Base-by-base conservation (phyloP, 2,329 filamentous ascomycete species). In the Colletotrichum sp. region DNA sequence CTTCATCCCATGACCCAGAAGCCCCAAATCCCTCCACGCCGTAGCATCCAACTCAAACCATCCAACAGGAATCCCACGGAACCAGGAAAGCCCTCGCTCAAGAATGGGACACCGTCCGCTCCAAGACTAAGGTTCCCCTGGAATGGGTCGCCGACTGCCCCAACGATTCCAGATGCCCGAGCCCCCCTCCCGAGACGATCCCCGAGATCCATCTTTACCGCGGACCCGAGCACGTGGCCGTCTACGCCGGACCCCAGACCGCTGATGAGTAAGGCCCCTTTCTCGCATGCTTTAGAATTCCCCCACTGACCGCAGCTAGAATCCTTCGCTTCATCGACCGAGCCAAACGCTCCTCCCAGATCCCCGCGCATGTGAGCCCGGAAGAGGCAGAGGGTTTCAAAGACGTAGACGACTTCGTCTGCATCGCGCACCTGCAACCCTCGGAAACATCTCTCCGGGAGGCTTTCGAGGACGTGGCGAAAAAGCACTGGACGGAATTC, bases 401-500 rank as follows among this genome's bases (percentile, higher is more conserved):
- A 70, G 78, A 73, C 13, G 59, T 76, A 2, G 84, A 85, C 72
- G 83, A 84, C 52, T 80, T 78, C 3, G 81, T 84, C 5, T 84
- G 84, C 67, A 65, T 85, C 15, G 83, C 80, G 1, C 82, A 82
- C 60, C 55, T 85, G 4, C 59, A 70, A 18, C 28, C 72, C 2
- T 73, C 75, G 6, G 80, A 83, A 63, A 71, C 78, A 5, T 65
- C 44, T 8, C 72, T 79, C 8, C 75, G 77, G 3, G 44, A 76
- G 15, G 69, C 70, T 3, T 83, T 85, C 49, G 72, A 78, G 8
- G 74, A 79, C 9, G 76, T 82, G 1, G 84, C 84, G 2, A 60
- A 64, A 10, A 77, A 75, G 28, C 82, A 83, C 72, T 77, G 78
- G 8, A 79, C 81, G 15, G 83, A 86, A 74, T 86, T 86, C 71